Conservation (phyloP, 2,329 filamentous ascomycete species). For the Aciculosporium take region DNA sequence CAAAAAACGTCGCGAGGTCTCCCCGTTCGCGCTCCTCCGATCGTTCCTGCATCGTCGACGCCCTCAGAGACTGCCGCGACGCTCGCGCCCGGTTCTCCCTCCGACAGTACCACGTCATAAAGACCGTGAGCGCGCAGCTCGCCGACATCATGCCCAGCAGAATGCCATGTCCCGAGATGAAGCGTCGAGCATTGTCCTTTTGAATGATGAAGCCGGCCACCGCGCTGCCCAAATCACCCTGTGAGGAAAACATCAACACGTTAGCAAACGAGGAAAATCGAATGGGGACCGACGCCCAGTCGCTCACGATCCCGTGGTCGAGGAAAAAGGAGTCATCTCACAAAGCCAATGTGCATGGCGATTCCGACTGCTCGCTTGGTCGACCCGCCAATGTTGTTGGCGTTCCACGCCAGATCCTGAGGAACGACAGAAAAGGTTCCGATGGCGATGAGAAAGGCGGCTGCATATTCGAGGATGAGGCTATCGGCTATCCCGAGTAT, state of each 20-base stretch:
- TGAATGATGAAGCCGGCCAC: conserved; percentile 21
- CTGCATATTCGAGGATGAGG: conserved; percentile 31
- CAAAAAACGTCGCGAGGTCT: conserved; percentile 42
- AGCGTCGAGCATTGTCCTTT: conserved; percentile 34
- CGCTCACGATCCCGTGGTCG: no score
- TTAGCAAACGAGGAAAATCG: not conserved
- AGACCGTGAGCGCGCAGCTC: conserved; percentile 32
- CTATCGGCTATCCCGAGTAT: conserved; percentile 19
- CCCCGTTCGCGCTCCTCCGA: conserved; percentile 36
- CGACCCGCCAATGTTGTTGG: conserved; percentile 42
- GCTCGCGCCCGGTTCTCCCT: conserved; percentile 40
- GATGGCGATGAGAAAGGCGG: conserved; percentile 27
- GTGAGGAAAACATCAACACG: conserved; percentile 11
- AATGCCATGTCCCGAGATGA: conserved; percentile 43
- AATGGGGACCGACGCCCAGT: no score
- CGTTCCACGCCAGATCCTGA: conserved; percentile 42
- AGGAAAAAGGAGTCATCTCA: conserved; percentile 8
- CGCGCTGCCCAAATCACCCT: conserved; percentile 24
- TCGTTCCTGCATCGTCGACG: conserved; percentile 41
- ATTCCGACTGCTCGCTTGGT: conserved; percentile 41
- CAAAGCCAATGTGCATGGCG: conserved; percentile 37
- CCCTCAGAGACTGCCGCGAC: conserved; percentile 7
- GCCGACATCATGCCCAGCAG: conserved; percentile 41
- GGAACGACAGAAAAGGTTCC: conserved; percentile 39
- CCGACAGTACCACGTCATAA: conserved; percentile 44